These are phyloP conservation scores for Tetracentron sinense DNA, from an alignment of 164 flowering plant species.

Conservation along the genomic window DNA sequence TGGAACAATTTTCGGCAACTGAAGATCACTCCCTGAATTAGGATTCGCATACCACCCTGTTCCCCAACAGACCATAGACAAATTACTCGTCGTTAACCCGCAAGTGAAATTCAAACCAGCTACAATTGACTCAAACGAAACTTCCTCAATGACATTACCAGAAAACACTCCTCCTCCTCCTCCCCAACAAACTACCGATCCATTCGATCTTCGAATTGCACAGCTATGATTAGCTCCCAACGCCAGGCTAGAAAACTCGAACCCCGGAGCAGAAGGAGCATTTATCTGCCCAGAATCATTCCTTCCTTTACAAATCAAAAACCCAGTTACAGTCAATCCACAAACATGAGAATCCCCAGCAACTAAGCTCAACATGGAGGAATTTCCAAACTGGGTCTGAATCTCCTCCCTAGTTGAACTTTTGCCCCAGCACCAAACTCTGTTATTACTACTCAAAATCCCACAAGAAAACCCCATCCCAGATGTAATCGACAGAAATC, in stretches of 20 bases:
- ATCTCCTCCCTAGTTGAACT: background rate
- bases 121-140: conserved; percentile 47
- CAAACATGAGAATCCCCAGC: conserved; percentile 67
- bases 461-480: conserved; percentile 76
- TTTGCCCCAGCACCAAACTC: conserved; percentile 50
- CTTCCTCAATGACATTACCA: conserved; percentile 16
- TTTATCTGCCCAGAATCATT: conserved; percentile 45
- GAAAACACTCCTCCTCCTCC: conserved; percentile 27
- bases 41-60: conserved; percentile 39
- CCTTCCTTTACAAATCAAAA: conserved; percentile 47
- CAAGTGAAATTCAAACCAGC: conserved; percentile 69
- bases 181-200: conserved; percentile 73
- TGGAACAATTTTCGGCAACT: conserved; percentile 47
- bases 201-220: conserved; percentile 36
- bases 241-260: conserved; percentile 34
- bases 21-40: conserved; percentile 23
- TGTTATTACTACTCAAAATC: conserved; percentile 20
- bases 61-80: conserved; percentile 80
- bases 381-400: conserved; percentile 17
- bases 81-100: conserved; percentile 55
- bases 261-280: conserved; percentile 18
- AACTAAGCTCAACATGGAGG: conserved; percentile 39
- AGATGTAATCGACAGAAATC: conserved; percentile 38
- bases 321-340: conserved; percentile 41
- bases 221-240: conserved; percentile 50